These are phyloP conservation scores for Exophiala spinifera DNA, from an alignment of 2,329 filamentous ascomycete genomes.

Conservation along the genomic window DNA sequence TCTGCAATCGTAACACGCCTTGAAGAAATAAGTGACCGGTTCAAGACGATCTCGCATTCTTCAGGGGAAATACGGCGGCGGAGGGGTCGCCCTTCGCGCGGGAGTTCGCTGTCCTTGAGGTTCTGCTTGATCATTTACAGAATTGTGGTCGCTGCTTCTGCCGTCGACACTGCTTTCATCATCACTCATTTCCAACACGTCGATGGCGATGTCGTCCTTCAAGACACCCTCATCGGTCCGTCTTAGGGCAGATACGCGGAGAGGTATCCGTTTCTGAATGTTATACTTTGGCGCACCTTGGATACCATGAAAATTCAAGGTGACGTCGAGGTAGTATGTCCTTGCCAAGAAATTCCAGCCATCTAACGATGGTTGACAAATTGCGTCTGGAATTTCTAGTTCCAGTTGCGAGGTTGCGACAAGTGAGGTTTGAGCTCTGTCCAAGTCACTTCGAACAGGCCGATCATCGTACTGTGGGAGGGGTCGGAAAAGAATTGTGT, in stretches of 20 bases:
- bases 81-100: constrained; percentile 9
- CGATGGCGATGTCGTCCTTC: constrained; percentile 5
- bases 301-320: constrained; percentile 15
- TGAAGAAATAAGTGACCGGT: too few relatives aligned
- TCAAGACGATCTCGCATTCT: background rate
- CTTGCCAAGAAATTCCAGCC: constrained; percentile 13
- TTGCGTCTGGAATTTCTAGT: constrained; percentile 16
- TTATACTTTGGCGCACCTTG: constrained; percentile 21
- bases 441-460: background rate
- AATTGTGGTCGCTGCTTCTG: background rate
- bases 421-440: constrained; percentile 2
- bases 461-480: constrained; percentile 15
- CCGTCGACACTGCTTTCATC: constrained; percentile 1
- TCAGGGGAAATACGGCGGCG: constrained; percentile 23
- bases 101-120: background rate
- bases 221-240: constrained; percentile 5
- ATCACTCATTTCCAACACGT: constrained; percentile 6
- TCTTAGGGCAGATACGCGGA: constrained; percentile 5
- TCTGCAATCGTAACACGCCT: too few relatives aligned
- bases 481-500: constrained; percentile 19
- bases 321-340: constrained; percentile 18
- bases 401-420: constrained; percentile 20
- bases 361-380: constrained; percentile 18
- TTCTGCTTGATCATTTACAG: background rate
- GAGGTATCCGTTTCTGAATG: constrained; percentile 8